A percentile compares a stretch with the other conserved stretches of the same genome.
Conservation (phyloP, 768 basidiomycete genomes). For the Lactarius sp. region DNA sequence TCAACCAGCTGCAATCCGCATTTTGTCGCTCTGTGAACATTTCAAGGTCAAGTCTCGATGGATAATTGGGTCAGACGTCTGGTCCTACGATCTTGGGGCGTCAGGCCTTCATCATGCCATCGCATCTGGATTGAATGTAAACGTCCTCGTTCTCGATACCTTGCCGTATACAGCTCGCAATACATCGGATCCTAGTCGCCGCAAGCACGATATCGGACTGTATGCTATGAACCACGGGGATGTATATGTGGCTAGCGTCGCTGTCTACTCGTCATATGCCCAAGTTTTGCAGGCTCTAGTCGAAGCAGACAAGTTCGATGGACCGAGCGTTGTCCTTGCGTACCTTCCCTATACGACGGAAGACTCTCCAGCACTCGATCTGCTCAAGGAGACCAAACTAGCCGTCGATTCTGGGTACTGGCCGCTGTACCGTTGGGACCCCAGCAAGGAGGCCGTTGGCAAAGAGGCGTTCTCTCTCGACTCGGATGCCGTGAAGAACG, state of each 20-base stretch:
- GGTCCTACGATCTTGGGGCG: constrained; percentile 95
- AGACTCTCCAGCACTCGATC: constrained; percentile 69
- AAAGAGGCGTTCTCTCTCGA: constrained; percentile 90
- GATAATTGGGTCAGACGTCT: constrained; percentile 98
- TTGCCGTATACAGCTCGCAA: constrained; percentile 81
- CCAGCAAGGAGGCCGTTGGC: constrained; percentile 66
- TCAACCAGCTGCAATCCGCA: constrained; percentile 46
- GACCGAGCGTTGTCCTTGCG: constrained; percentile 88
- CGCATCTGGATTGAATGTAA: constrained; percentile 85
- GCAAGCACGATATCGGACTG: constrained; percentile 94
- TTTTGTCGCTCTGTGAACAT: constrained; percentile 56
- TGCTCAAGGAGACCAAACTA: constrained; percentile 96
- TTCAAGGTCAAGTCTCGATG: constrained; percentile 74
- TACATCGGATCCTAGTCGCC: constrained; percentile 59
- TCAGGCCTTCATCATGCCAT: constrained; percentile 95
- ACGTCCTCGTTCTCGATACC: constrained; percentile 93
- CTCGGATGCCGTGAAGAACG: constrained; percentile 90
- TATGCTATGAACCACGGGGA: constrained; percentile 99
- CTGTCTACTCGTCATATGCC: constrained; percentile 92
- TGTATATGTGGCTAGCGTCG: constrained; percentile 92
- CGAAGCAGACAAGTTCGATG: constrained; percentile 86
- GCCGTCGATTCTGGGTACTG: constrained; percentile 96
- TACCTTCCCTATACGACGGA: constrained; percentile 89
- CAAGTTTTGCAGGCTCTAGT: constrained; percentile 88
- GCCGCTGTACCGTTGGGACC: constrained; percentile 98